Percentiles rank a stretch among this genome's conserved stretches.
Conservation (phyloP, 176 grass and related monocot genomes). For the Themeda triandra region DNA sequence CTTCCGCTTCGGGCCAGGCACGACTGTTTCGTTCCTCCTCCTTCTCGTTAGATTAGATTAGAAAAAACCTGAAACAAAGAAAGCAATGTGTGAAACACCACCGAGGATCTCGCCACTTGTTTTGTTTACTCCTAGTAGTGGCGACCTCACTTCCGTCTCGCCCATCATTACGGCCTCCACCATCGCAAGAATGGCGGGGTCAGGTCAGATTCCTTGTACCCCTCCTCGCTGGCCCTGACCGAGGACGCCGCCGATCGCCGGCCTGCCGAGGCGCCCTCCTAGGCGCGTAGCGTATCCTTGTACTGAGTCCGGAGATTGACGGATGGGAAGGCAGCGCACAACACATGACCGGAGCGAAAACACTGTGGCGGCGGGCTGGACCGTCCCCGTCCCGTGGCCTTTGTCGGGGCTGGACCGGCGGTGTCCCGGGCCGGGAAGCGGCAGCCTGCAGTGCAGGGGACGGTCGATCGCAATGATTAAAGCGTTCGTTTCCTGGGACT, state of each 20-base stretch:
- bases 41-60: background rate
- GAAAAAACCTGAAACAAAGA: background rate
- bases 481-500: slow-evolving; percentile 49
- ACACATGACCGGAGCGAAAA: background rate
- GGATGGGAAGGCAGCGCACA: slow-evolving; percentile 14
- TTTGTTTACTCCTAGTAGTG: slow-evolving; percentile 30
- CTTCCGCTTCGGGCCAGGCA: slow-evolving; percentile 2
- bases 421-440: slow-evolving; percentile 19
- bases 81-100: slow-evolving; percentile 17
- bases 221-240: background rate
- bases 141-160: slow-evolving; percentile 36
- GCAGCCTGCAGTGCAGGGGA: slow-evolving; percentile 24
- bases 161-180: slow-evolving; percentile 57
- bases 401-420: slow-evolving; percentile 21
- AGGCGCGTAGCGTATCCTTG: background rate
- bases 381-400: slow-evolving; percentile 24
- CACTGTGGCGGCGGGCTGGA: background rate
- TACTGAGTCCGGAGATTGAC: background rate
- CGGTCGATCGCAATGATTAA: slow-evolving; percentile 67
- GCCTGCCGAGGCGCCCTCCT: background rate
- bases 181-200: slow-evolving; percentile 33
- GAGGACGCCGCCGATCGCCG: background rate
- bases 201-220: slow-evolving; percentile 45
- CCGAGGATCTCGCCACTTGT: slow-evolving; percentile 5
- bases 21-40: background rate